phyloP scores from a whole-genome alignment of 164 flowering plant genomes.

The Dillenia suffruticosa region DNA sequence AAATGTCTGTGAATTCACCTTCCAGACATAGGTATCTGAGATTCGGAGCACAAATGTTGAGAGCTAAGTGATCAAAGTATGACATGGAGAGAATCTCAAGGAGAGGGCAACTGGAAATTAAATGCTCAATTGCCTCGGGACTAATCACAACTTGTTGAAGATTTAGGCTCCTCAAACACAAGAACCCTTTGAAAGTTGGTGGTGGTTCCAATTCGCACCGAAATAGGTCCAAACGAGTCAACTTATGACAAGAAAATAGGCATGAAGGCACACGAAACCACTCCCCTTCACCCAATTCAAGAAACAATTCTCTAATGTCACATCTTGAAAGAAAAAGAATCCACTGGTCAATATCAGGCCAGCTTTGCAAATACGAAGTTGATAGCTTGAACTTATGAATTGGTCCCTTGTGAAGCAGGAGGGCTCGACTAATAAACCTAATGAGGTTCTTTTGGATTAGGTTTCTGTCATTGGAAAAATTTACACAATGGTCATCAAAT shows the following conservation, averaged over 20 bases:
- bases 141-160: constrained; percentile 44
- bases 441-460: constrained; percentile 22
- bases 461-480: constrained; percentile 15
- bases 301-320: constrained; percentile 43
- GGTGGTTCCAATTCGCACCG: constrained; percentile 67
- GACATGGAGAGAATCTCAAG: constrained; percentile 60
- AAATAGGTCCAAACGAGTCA: constrained; percentile 54
- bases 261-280: constrained; percentile 57
- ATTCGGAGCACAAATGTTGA: constrained; percentile 59
- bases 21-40: constrained; percentile 58
- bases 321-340: constrained; percentile 52
- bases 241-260: constrained; percentile 47
- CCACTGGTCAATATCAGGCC: constrained; percentile 69
- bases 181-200: constrained; percentile 52
- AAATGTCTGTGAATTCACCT: constrained; percentile 60
- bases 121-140: constrained; percentile 38
- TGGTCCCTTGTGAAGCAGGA: constrained; percentile 66
- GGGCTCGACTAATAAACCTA: constrained; percentile 35
- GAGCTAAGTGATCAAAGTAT: constrained; percentile 41
- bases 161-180: constrained; percentile 37
- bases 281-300: constrained; percentile 48
- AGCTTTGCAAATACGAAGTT: constrained; percentile 24
- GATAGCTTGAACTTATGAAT: constrained; percentile 57
- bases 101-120: constrained; percentile 57
- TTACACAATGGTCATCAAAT: constrained; percentile 41